Base-by-base conservation (phyloP, 768 basidiomycete genomes). In the Termitomyces sp. region DNA sequence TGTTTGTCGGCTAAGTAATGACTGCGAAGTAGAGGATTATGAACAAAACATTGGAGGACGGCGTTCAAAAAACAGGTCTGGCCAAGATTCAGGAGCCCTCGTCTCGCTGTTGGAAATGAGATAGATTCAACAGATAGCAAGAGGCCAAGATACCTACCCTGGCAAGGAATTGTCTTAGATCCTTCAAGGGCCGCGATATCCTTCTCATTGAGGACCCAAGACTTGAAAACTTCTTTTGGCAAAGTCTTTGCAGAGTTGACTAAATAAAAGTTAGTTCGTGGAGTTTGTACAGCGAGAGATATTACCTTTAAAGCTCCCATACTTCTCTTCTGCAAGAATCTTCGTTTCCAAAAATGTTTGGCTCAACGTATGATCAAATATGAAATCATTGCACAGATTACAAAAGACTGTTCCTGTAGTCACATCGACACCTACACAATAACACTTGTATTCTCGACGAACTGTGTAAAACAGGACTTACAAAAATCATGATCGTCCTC, bases 61-160 rank as follows among this genome's bases (percentile, higher is more conserved):
- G 89, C 93, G 62, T 93, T 96, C 64, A 98, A 80, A 74, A 94
- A 98, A 68, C 96, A 98, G 0, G 95, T 98, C 69, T 94, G 88
- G 1, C 93, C 93, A 0, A 96, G 83, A 70, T 96, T 95, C 43
- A 93, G 74, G 3, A 96, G 77, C 0, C 94, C 93, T 57, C 91
- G 80, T n/a, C 91, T 85, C 52, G 87, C 92, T 92, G 44, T 10
- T 34, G 44, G 9, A 30, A 12, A 10, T 32, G 26, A 8, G 37
- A 36, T 49, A 34, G 8, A 20, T 39, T 40, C 18, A 26, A 16
- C 22, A 54, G 22, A 46, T 32, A 34, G 16, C 30, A 22, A 52
- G 51, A 43, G 24, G 33, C 30, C 39, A 53, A 16, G 20, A 50
- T 39, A 64, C 71, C 53, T 55, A 88, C 93, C 88, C 79, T 93